A percentile compares a stretch with the other conserved stretches of the same genome.
These are phyloP conservation scores for Phytophthora meadii DNA, from an alignment of 352 stramenopile genomes.

Conservation along the genomic window DNA sequence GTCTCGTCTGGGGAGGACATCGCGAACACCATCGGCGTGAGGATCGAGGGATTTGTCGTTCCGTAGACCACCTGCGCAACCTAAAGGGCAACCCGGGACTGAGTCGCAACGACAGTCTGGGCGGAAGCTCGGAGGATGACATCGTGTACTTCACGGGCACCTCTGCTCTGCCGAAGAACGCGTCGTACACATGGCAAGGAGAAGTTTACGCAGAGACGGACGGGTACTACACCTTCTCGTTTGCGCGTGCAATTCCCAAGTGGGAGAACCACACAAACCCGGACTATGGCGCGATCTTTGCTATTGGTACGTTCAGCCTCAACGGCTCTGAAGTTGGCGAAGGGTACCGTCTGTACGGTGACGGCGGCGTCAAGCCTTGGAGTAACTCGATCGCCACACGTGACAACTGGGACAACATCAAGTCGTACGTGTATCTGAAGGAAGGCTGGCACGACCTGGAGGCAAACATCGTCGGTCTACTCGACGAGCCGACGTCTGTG, in stretches of 20 bases:
- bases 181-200: constrained; percentile 41
- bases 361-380: constrained; percentile 39
- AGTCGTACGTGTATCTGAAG: constrained; percentile 37
- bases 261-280: constrained; percentile 39
- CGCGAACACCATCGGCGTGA: constrained; percentile 33
- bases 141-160: constrained; percentile 41
- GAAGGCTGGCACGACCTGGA: constrained; percentile 38
- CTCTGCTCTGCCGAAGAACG: constrained; percentile 24
- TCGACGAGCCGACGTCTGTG: constrained; percentile 39
- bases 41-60: constrained; percentile 35
- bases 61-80: constrained; percentile 41
- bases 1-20: constrained; percentile 36
- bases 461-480: constrained; percentile 31
- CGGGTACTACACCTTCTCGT: constrained; percentile 41
- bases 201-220: constrained; percentile 34
- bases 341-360: constrained; percentile 35
- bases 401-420: constrained; percentile 44
- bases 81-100: constrained; percentile 31
- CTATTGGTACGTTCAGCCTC: constrained; percentile 29
- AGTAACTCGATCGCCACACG: constrained; percentile 41
- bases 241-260: constrained; percentile 32
- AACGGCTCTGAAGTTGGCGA: constrained; percentile 28
- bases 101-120: constrained; percentile 27
- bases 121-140: constrained; percentile 24
- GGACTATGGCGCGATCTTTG: constrained; percentile 32